Evolutionary conservation across 331 rosid genomes (phyloP), one percentile per base, ranked within the genome.

Genomic region (Erythrophleum ivorense): DNA sequence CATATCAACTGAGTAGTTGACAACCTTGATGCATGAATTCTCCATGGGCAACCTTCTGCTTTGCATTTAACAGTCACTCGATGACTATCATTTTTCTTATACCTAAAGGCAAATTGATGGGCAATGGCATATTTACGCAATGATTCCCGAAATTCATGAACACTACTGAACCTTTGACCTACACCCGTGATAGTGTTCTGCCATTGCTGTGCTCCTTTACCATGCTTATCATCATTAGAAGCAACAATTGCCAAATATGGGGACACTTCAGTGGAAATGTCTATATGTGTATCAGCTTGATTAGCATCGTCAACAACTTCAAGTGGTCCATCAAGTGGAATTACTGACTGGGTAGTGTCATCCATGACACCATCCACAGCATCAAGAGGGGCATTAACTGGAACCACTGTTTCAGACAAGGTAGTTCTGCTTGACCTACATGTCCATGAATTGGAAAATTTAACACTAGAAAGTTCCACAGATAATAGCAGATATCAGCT

Each of bases 41-140:
- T 91, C 98, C 98, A 95, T 36, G 93, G 97, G 79, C 98, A 95
- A 72, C 96, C 96, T 78, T 95, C 98, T 15, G 96, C 95, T 85
- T 95, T 95, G 87, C 98, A 95, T 89, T 93, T 95, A 80, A 95
- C 98, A 55, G 98, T 95, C 78, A 95, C 98, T 3, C 98, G 98
- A 80, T 95, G 98, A 85, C 97, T 95, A 82, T 95, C 98, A 80
- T 95, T 95, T 87, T 95, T 95, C 88, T 95, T 93, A 88, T 95
- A 95, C 84, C 84, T 89, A 85, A 95, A 95, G 24, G 98, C 98
- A 80, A 95, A 95, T 79, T 93, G 97, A 88, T 87, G 97, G 1
- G 98, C 97, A 85, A 95, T 93, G 79, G 98, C 98, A 86, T 92
- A 95, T 84, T 91, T 95, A 63, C 97, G 97, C 90, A 95, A 77